Conservation (phyloP, 192 early-diverging fungal species). For the Coemansia sp. region DNA sequence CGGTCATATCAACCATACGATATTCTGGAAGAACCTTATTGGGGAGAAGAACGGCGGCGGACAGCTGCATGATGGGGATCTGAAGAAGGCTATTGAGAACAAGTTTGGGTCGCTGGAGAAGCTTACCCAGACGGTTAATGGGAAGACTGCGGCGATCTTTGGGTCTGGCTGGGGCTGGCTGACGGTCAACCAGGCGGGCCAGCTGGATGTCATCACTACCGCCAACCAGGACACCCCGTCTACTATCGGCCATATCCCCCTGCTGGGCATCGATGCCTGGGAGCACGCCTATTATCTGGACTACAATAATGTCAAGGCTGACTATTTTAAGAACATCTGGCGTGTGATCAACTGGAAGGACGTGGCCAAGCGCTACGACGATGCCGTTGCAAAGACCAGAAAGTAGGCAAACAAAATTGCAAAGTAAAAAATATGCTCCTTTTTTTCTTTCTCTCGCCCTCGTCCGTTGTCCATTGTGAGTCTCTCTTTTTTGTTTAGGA, state of each 20-base stretch:
- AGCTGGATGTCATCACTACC: constrained; percentile 82
- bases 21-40: constrained; percentile 95
- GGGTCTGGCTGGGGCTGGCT: constrained; percentile 98
- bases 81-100: constrained; percentile 71
- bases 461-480: too few relatives aligned
- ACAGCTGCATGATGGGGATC: constrained; percentile 57
- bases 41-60: constrained; percentile 78
- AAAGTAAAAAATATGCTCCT: too few relatives aligned
- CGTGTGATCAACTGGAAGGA: constrained; percentile 97
- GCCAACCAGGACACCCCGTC: constrained; percentile 77
- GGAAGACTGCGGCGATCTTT: constrained; percentile 78
- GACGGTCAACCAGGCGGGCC: constrained; percentile 78
- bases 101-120: constrained; percentile 83
- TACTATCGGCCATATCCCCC: constrained; percentile 65
- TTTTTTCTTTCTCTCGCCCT: too few relatives aligned
- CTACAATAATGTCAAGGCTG: constrained; percentile 96
- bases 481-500: not conserved
- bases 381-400: constrained; percentile 44
- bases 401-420: not conserved
- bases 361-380: constrained; percentile 79
- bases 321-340: constrained; percentile 94
- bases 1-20: constrained; percentile 84
- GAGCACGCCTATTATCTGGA: constrained; percentile 97
- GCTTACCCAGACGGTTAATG: constrained; percentile 74
- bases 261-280: constrained; percentile 94